Evolutionary conservation across 2,329 filamentous ascomycete species (phyloP).

Genomic region (Didymella pinodella): DNA sequence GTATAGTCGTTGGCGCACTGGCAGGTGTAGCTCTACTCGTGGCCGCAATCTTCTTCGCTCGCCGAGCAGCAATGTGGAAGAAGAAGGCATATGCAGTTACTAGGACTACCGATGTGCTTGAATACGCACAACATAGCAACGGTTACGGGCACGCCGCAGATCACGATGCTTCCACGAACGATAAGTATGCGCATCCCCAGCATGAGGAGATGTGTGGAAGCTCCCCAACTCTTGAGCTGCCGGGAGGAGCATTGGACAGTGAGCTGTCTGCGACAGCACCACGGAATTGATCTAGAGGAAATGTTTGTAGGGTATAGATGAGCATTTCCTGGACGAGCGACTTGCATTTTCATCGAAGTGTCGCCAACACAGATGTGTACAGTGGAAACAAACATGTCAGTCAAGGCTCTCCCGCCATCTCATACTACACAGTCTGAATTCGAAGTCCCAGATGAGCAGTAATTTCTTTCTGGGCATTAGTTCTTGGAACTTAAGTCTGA

Average conservation of each 20-base stretch:
- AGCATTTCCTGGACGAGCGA: background rate
- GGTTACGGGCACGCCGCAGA: background rate
- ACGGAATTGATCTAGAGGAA: background rate
- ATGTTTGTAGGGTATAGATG: background rate
- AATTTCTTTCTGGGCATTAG: background rate
- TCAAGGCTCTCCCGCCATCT: background rate
- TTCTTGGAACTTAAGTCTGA: background rate
- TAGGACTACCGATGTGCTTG: too few species aligned
- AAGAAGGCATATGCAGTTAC: background rate
- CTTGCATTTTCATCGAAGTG: background rate
- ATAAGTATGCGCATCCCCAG: background rate
- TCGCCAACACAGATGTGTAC: background rate
- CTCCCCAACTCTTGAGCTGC: background rate
- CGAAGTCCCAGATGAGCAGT: background rate
- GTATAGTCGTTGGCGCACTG: too few species aligned
- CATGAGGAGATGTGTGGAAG: background rate
- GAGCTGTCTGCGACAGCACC: background rate
- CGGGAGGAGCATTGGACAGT: background rate
- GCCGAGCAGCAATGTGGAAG: too few species aligned
- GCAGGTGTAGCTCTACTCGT: too few species aligned
- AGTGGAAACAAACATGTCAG: background rate
- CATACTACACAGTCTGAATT: background rate
- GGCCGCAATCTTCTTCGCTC: too few species aligned
- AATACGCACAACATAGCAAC: background rate
- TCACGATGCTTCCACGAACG: background rate